A percentile compares a stretch with the other conserved stretches of the same genome.
These are phyloP conservation scores for Rubia occidens DNA, from an alignment of 305 asterid genomes.

Conservation along the genomic window DNA sequence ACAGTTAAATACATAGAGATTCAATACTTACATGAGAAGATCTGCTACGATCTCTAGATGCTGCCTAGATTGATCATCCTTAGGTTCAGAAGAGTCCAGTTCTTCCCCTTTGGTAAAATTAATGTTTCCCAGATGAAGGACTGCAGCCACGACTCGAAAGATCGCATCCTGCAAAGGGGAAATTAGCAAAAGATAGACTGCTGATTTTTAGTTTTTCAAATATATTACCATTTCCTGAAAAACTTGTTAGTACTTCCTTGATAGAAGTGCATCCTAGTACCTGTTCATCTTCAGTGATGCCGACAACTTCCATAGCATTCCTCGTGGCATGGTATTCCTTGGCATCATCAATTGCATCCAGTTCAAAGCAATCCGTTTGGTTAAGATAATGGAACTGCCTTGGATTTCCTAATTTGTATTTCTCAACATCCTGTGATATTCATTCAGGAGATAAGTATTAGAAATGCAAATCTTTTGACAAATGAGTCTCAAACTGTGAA, in stretches of 20 bases:
- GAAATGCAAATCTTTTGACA: not conserved
- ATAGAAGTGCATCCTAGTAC: slow-evolving; percentile 23
- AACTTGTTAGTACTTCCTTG: not conserved
- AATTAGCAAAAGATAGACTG: not conserved
- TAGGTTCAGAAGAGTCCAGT: slow-evolving; percentile 10
- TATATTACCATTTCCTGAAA: not conserved
- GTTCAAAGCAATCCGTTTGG: slow-evolving; percentile 62
- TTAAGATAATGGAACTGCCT: slow-evolving; percentile 73
- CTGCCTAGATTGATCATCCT: slow-evolving; percentile 7
- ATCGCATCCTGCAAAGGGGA: slow-evolving; percentile 9
- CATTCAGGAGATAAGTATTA: slow-evolving; percentile 7
- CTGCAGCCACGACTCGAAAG: slow-evolving; percentile 16
- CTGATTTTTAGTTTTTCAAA: not conserved
- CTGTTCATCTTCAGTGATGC: slow-evolving; percentile 75
- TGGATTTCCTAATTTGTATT: slow-evolving; percentile 67
- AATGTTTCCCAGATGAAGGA: slow-evolving; percentile 15
- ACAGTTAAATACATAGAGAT: too few species aligned
- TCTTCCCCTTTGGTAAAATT: slow-evolving; percentile 11
- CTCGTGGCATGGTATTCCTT: slow-evolving; percentile 69
- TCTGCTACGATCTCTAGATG: slow-evolving; percentile 18
- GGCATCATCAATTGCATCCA: slow-evolving; percentile 71
- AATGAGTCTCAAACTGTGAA: not conserved
- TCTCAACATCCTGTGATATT: slow-evolving; percentile 47
- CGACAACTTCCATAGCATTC: slow-evolving; percentile 87
- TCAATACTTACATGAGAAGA: slow-evolving; percentile 22